Evolutionary conservation across 148 eudicot species (phyloP).

Genomic region (Limonium bicolor): DNA sequence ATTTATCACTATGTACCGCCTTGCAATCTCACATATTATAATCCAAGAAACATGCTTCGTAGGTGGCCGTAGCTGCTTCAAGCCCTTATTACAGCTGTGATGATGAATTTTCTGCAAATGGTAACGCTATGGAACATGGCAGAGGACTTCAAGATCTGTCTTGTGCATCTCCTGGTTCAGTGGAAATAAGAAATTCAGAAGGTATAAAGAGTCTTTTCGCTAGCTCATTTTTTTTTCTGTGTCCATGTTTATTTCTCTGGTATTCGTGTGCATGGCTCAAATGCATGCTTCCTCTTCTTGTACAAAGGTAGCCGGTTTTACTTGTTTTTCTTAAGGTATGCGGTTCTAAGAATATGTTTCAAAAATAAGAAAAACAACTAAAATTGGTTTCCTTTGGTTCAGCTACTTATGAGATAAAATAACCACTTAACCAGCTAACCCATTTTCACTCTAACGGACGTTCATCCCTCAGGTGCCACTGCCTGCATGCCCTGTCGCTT

Average conservation of each 20-base stretch:
- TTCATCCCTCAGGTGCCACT: constrained; percentile 21
- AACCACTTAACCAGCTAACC: too few relatives aligned
- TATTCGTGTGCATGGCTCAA: neutral
- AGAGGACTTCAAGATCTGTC: constrained; percentile 7
- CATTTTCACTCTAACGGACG: neutral
- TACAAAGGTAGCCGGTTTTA: too few relatives aligned
- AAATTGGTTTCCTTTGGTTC: too few relatives aligned
- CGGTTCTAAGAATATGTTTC: too few relatives aligned
- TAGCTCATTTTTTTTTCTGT: neutral
- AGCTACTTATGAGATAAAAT: too few relatives aligned
- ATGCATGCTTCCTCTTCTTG: too few relatives aligned
- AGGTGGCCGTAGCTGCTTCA: constrained; percentile 35
- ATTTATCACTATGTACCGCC: too few relatives aligned
- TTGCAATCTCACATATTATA: too few relatives aligned
- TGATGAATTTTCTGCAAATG: constrained; percentile 23
- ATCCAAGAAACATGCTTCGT: too few relatives aligned
- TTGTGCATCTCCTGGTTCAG: constrained; percentile 5
- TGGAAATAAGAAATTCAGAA: constrained; percentile 6
- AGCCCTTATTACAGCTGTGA: constrained; percentile 27
- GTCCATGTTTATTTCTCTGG: neutral
- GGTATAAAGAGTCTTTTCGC: neutral
- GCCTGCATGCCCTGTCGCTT: constrained; percentile 15
- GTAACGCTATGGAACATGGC: constrained; percentile 7
- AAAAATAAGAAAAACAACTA: too few relatives aligned
- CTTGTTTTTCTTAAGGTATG: too few relatives aligned